These are phyloP conservation scores for Rhododendron ferrugineum DNA, from an alignment of 148 eudicot species.

Conservation along the genomic window DNA sequence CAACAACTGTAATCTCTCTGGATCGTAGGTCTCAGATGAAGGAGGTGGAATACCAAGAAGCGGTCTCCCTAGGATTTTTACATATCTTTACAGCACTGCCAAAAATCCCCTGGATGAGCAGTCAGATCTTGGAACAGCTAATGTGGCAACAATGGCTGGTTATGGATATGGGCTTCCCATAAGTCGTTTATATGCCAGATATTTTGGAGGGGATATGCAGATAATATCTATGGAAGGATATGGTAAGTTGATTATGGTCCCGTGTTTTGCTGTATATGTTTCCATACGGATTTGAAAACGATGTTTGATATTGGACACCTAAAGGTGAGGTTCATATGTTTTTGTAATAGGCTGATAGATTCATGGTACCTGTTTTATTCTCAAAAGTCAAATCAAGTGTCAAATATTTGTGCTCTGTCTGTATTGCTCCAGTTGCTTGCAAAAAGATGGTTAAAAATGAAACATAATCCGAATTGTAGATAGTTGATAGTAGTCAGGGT, in stretches of 20 bases:
- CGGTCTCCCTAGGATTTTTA: slow-evolving; percentile 84
- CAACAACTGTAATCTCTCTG: neutral
- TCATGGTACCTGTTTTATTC: neutral
- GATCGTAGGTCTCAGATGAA: slow-evolving; percentile 83
- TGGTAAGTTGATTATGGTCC: slow-evolving; percentile 34
- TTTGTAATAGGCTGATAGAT: neutral
- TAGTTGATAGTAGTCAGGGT: neutral
- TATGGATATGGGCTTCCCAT: slow-evolving; percentile 94
- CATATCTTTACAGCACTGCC: slow-evolving; percentile 97
- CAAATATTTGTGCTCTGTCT: neutral
- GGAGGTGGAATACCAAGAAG: slow-evolving; percentile 99
- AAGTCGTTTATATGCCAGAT: slow-evolving; percentile 86
- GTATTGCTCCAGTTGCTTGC: neutral
- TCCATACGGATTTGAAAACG: neutral
- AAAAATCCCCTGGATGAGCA: slow-evolving; percentile 62
- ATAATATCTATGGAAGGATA: slow-evolving; percentile 99
- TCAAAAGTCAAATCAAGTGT: neutral
- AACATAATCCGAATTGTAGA: neutral
- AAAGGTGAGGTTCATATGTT: neutral
- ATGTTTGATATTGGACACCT: neutral
- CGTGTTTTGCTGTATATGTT: neutral
- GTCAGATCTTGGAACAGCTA: slow-evolving; percentile 47
- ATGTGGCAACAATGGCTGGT: slow-evolving; percentile 83
- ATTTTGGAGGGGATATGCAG: slow-evolving; percentile 96
- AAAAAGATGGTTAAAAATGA: neutral